Base-by-base conservation (phyloP, 768 basidiomycete species). In the Lactarius vividus region DNA sequence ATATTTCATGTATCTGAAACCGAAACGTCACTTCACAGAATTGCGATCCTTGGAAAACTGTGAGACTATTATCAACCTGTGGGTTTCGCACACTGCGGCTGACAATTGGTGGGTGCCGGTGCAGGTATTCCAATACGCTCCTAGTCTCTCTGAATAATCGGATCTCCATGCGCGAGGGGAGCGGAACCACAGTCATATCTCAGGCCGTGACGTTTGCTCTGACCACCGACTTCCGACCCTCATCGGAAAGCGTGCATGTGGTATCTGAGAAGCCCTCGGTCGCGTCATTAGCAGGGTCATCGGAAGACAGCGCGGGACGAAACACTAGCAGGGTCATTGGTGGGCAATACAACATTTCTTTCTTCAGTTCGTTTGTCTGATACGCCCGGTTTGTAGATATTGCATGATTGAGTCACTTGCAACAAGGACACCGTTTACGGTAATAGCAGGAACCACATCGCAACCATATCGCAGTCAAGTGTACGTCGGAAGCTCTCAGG, bases 141-240 rank as follows among this genome's bases (percentile, higher is more conserved):
- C 44, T 65, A 2, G 59, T 65, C 28, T 61, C 64, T 6, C 59
- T 65, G 16, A 65, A 65, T 13, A 65, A 65, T 23, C 64, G 64
- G 35, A 57, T 65, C 54, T 56, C 39, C 23, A 55, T 65, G 31
- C 64, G 58, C 10, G 58, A 59, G 5, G n/a, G 7, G 33, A 10
- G 4, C 1, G 3, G 3, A n/a, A 7, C 8, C 5, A 11, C 2
- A 23, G 23, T 2, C 13, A 49, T 11, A 23, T 49, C 46, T 13
- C 46, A 10, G 11, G 11, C 2, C 2, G 4, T 10, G 46, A 23
- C 46, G 3, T 49, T 49, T n/a, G 46, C 46, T 13, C 11, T 23
- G 0, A 23, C 46, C n/a, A 13, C 46, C 23, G 0, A 3, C n/a
- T 23, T 4, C n/a, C 10, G 4, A 4, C 23, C 46, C n/a, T 5